These are phyloP conservation scores for Elsinoe fawcettii DNA, from an alignment of 2,329 filamentous ascomycete species.

Conservation along the genomic window DNA sequence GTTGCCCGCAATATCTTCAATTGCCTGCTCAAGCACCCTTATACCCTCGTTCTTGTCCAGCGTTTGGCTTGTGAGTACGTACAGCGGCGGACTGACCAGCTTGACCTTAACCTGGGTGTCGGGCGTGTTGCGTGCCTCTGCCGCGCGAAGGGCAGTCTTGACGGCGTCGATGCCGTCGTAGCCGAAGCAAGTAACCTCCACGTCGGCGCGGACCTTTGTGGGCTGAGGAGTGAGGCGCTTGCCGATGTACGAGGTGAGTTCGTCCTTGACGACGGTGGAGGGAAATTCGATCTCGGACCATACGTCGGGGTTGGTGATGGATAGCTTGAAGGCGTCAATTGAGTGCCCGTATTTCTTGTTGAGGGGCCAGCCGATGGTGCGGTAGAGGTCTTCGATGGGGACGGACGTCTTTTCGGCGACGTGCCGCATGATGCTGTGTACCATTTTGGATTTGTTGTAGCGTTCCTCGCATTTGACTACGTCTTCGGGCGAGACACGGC, in stretches of 20 bases:
- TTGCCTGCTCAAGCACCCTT: constrained; percentile 75
- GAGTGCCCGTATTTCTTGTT: constrained; percentile 97
- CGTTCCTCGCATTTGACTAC: constrained; percentile 97
- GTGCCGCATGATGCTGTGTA: constrained; percentile 97
- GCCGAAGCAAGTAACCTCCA: constrained; percentile 83
- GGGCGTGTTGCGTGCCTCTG: constrained; percentile 84
- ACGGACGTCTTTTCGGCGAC: constrained; percentile 93
- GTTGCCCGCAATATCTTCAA: constrained; percentile 72
- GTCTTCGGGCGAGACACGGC: constrained; percentile 93
- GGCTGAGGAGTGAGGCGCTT: constrained; percentile 96
- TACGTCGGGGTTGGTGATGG: constrained; percentile 94
- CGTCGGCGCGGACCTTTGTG: constrained; percentile 97
- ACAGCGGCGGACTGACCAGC: constrained; percentile 93
- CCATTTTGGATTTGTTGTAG: constrained; percentile 99
- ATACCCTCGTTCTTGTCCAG: constrained; percentile 89
- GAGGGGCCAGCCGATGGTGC: constrained; percentile 91
- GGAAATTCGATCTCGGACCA: constrained; percentile 92
- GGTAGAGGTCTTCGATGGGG: constrained; percentile 91
- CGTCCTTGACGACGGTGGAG: constrained; percentile 73
- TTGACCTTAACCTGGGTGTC: constrained; percentile 97
- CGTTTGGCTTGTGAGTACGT: constrained; percentile 91
- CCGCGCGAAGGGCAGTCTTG: constrained; percentile 82
- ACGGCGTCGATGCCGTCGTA: constrained; percentile 99
- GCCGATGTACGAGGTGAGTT: constrained; percentile 90
- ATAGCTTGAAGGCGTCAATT: constrained; percentile 97